Conservation (phyloP, 1,139 yeast genomes). For the Zygosaccharomyces sapae region DNA sequence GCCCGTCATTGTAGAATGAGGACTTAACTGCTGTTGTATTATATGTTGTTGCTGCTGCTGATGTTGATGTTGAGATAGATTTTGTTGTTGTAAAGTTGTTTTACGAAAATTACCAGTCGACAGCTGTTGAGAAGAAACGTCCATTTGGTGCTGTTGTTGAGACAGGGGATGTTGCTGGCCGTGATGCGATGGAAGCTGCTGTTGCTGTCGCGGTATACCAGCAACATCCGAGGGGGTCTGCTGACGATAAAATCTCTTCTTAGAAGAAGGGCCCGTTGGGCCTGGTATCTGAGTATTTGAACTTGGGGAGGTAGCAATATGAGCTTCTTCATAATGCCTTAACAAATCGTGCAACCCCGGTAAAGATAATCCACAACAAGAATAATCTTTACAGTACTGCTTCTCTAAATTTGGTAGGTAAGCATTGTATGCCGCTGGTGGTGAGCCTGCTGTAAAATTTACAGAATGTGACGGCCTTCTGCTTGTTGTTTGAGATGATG, state of each 20-base stretch:
- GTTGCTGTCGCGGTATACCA: slow-evolving; percentile 13
- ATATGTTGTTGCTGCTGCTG: slow-evolving; percentile 22
- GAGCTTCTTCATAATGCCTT: slow-evolving; percentile 95
- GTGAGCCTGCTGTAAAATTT: slow-evolving; percentile 43
- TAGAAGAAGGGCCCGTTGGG: slow-evolving; percentile 6
- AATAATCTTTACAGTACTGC: slow-evolving; percentile 91
- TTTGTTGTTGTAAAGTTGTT: not conserved
- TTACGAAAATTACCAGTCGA: slow-evolving; percentile 1
- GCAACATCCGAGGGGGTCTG: slow-evolving; percentile 5
- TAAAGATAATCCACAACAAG: slow-evolving; percentile 88
- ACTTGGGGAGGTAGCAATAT: slow-evolving; percentile 73
- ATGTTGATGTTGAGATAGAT: slow-evolving; percentile 5
- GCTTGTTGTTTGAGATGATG: slow-evolving; percentile 6
- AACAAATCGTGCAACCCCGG: slow-evolving; percentile 91
- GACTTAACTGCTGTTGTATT: slow-evolving; percentile 22
- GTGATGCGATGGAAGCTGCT: slow-evolving; percentile 4
- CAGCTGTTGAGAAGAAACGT: slow-evolving; percentile 3
- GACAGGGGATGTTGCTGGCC: slow-evolving; percentile 14
- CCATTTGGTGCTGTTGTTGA: slow-evolving; percentile 8
- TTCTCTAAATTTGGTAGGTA: slow-evolving; percentile 91
- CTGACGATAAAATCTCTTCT: slow-evolving; percentile 6
- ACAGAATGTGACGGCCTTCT: slow-evolving; percentile 18
- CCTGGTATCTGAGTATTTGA: slow-evolving; percentile 17
- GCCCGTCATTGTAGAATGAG: slow-evolving; percentile 7
- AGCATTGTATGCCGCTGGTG: slow-evolving; percentile 62